A percentile compares a stretch with the other conserved stretches of the same genome.
Evolutionary conservation across 1,139 yeast genomes (phyloP).

Genomic region (Pichia sp.): DNA sequence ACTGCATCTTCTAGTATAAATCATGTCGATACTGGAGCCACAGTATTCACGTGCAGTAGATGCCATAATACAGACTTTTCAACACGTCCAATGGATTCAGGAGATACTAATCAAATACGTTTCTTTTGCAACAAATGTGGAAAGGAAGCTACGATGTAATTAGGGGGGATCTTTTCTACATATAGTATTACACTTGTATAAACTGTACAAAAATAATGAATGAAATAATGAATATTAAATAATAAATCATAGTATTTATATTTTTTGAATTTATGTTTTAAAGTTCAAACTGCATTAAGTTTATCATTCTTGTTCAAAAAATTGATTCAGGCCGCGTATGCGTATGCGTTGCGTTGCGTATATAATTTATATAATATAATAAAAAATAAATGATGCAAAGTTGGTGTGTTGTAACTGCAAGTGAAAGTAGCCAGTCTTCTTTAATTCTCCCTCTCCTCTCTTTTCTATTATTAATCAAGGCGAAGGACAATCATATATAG

Average conservation of each 20-base stretch:
- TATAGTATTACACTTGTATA: not conserved
- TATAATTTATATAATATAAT: no score
- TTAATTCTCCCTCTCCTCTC: no score
- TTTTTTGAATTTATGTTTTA: no score
- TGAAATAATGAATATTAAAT: not conserved
- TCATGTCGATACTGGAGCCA: not conserved
- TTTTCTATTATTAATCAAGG: not conserved
- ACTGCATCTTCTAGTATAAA: not conserved
- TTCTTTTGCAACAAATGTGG: constrained; percentile 27
- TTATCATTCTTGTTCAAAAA: no score
- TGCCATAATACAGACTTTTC: constrained; percentile 8
- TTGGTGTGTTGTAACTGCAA: no score
- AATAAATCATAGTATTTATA: no score
- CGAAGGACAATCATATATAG: not conserved
- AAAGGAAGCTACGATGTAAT: constrained; percentile 5
- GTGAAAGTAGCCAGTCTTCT: no score
- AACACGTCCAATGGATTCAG: constrained; percentile 18
- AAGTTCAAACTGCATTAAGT: no score
- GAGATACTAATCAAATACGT: constrained; percentile 15
- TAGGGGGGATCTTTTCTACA: not conserved
- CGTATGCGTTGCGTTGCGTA: no score
- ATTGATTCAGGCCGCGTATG: no score
- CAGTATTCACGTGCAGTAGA: constrained; percentile 1
- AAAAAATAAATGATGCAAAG: no score
- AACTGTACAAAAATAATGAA: not conserved